Conservation (phyloP, 495 filamentous ascomycete genomes). For the Podospora fimiseda region DNA sequence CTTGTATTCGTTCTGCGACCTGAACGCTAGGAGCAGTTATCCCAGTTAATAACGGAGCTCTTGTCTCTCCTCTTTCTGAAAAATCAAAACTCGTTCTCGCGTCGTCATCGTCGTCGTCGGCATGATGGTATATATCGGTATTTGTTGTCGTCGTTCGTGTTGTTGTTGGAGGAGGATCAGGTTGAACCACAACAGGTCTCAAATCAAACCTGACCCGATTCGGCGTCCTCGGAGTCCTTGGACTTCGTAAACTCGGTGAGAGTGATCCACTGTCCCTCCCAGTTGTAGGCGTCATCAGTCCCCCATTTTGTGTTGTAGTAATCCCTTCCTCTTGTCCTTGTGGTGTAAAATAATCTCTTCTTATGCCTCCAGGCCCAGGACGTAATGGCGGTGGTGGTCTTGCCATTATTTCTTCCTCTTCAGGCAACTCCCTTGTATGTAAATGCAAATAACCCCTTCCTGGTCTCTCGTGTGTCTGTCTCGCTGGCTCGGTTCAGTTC, state of each 20-base stretch:
- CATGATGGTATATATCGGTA: slow-evolving; percentile 36
- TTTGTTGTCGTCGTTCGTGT: slow-evolving; percentile 27
- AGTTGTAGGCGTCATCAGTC: too few relatives aligned
- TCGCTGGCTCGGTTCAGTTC: too few relatives aligned
- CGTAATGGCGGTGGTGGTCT: not conserved
- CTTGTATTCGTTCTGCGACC: slow-evolving; percentile 52
- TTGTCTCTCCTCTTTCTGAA: slow-evolving; percentile 40
- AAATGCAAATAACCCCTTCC: too few relatives aligned
- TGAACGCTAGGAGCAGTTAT: slow-evolving; percentile 87
- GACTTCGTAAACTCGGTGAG: slow-evolving; percentile 14
- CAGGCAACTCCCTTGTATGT: not conserved
- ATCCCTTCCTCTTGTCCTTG: slow-evolving; percentile 14
- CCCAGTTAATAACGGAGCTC: slow-evolving; percentile 71
- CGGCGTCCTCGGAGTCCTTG: slow-evolving; percentile 65
- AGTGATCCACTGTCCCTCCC: not conserved
- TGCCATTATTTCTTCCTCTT: not conserved
- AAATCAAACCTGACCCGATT: slow-evolving; percentile 88
- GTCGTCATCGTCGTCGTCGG: slow-evolving; percentile 22
- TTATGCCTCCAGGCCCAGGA: too few relatives aligned
- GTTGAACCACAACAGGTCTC: slow-evolving; percentile 34
- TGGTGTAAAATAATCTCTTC: too few relatives aligned
- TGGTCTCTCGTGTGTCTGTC: not conserved
- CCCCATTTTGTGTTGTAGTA: not conserved
- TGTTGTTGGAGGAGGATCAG: not conserved
- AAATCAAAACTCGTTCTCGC: not conserved